A percentile compares a stretch with the other conserved stretches of the same genome.
Conservation (phyloP, 2,329 filamentous ascomycete species). For the Cladosporium oxysporum region DNA sequence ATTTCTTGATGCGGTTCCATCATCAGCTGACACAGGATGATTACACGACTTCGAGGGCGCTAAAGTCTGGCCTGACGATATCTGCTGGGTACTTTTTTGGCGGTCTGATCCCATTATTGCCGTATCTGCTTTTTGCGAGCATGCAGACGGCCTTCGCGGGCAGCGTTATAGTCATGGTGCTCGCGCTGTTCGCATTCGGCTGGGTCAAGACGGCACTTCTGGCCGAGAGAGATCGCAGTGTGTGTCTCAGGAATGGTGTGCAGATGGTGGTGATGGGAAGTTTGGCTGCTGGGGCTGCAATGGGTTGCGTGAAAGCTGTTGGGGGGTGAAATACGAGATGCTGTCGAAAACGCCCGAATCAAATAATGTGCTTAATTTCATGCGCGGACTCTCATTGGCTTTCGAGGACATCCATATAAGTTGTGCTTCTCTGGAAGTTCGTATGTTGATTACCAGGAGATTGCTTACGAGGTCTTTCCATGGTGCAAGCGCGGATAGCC, state of each 20-base stretch:
- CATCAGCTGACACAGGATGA: conserved; percentile 49
- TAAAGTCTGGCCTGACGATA: conserved; percentile 63
- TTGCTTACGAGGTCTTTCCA: too few relatives aligned
- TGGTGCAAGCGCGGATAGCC: too few relatives aligned
- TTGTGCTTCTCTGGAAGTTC: too few relatives aligned
- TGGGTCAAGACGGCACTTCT: conserved; percentile 63
- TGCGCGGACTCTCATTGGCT: too few relatives aligned
- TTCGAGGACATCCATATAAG: too few relatives aligned
- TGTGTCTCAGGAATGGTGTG: conserved; percentile 60
- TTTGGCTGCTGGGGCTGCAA: conserved; percentile 66
- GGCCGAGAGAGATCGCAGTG: conserved; percentile 43
- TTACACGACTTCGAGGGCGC: conserved; percentile 44
- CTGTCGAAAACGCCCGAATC: too few relatives aligned
- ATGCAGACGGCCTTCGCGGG: conserved; percentile 56
- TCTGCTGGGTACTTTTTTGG: conserved; percentile 70
- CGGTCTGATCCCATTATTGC: conserved; percentile 69
- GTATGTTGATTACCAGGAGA: too few relatives aligned
- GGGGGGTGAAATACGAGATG: conserved; percentile 32
- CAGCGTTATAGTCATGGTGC: conserved; percentile 61
- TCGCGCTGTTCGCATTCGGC: conserved; percentile 65
- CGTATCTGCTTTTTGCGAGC: conserved; percentile 61
- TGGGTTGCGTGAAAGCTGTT: conserved; percentile 61
- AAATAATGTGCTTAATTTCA: too few relatives aligned
- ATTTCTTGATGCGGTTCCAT: conserved; percentile 52
- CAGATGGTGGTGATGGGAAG: conserved; percentile 68